These are phyloP conservation scores for Candida sp. DNA, from an alignment of 1,139 yeast species.

Conservation along the genomic window DNA sequence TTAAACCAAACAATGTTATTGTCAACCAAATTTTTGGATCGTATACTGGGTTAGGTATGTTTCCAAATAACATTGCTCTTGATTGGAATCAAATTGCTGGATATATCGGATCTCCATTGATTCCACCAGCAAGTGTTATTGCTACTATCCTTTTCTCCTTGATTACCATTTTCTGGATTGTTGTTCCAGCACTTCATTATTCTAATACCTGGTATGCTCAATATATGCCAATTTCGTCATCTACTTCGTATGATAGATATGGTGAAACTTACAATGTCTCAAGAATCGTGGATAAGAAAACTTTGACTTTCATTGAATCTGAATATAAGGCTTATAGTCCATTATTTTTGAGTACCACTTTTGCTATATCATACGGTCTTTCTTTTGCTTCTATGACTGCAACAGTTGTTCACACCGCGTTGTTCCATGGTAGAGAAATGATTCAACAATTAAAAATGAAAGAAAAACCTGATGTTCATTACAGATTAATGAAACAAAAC, in stretches of 20 bases:
- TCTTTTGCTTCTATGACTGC: constrained; percentile 63
- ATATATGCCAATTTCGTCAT: constrained; percentile 40
- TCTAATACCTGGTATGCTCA: constrained; percentile 42
- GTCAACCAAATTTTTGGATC: constrained; percentile 64
- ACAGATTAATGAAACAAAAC: constrained; percentile 50
- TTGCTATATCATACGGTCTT: constrained; percentile 58
- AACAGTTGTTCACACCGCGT: constrained; percentile 50
- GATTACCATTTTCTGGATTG: constrained; percentile 39
- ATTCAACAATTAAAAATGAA: constrained; percentile 37
- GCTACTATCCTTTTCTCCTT: constrained; percentile 48
- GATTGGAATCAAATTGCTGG: constrained; percentile 50
- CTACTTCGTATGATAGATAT: constrained; percentile 37
- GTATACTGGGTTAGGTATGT: constrained; percentile 55
- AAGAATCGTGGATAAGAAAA: constrained; percentile 35
- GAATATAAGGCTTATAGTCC: constrained; percentile 49
- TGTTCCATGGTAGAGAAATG: constrained; percentile 57
- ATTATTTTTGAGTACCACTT: constrained; percentile 61
- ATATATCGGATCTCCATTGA: constrained; percentile 60
- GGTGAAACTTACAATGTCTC: constrained; percentile 31
- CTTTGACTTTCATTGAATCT: constrained; percentile 38
- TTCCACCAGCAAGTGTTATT: constrained; percentile 62
- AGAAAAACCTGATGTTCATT: constrained; percentile 57
- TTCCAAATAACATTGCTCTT: constrained; percentile 45
- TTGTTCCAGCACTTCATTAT: constrained; percentile 41
- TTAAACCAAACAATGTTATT: constrained; percentile 39